Percentiles rank a stretch among this genome's conserved stretches.
Conservation (phyloP, 345 rosid species). For the Nephelium lappaceum region DNA sequence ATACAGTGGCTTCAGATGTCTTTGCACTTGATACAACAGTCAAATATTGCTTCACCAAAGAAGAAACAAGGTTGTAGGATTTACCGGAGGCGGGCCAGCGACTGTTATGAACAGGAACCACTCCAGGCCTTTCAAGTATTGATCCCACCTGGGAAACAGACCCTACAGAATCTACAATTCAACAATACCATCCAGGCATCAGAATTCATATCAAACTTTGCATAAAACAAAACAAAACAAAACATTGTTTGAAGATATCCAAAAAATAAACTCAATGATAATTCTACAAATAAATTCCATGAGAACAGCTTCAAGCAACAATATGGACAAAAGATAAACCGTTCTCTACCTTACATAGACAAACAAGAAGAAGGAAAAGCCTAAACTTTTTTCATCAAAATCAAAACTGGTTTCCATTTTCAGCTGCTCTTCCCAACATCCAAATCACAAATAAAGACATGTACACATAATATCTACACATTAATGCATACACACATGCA, state of each 20-base stretch:
- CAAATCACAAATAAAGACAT: no score
- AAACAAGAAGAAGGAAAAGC: background rate
- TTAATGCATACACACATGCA: background rate
- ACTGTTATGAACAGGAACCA: constrained; percentile 27
- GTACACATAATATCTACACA: background rate
- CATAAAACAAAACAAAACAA: background rate
- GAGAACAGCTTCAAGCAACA: background rate
- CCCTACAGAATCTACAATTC: constrained; percentile 43
- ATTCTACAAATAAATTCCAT: background rate
- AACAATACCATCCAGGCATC: constrained; percentile 7
- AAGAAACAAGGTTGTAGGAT: constrained; percentile 24
- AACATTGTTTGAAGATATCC: background rate
- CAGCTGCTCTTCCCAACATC: background rate
- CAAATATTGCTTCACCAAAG: constrained; percentile 28
- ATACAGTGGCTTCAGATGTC: constrained; percentile 54
- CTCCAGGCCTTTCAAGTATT: constrained; percentile 29
- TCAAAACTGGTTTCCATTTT: background rate
- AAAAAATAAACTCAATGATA: background rate
- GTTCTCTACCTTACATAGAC: background rate
- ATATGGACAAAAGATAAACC: background rate
- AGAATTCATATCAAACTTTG: background rate
- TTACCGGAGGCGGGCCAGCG: constrained; percentile 37
- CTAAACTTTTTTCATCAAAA: background rate
- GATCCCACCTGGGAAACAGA: constrained; percentile 26
- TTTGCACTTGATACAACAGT: constrained; percentile 40